A percentile compares a stretch with the other conserved stretches of the same genome.
These are phyloP conservation scores for Podosphaera aphanis DNA, from an alignment of 2,329 filamentous ascomycete species.

Conservation along the genomic window DNA sequence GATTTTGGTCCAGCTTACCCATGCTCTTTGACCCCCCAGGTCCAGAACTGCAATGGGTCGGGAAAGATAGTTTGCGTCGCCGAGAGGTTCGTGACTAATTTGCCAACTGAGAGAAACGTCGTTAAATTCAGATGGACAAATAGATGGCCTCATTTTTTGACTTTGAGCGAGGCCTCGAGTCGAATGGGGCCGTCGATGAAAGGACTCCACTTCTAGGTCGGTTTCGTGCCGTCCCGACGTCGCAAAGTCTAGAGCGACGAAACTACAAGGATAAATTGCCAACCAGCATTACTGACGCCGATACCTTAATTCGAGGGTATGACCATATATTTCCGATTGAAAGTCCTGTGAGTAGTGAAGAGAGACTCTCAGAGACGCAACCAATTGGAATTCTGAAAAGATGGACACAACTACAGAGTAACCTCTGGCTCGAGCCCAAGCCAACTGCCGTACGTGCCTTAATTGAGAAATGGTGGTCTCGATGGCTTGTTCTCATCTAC, in stretches of 20 bases:
- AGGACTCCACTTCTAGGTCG: slow-evolving; percentile 38
- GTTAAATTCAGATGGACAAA: background rate
- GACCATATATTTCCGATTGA: slow-evolving; percentile 23
- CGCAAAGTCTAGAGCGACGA: slow-evolving; percentile 14
- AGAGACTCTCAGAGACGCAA: slow-evolving; percentile 12
- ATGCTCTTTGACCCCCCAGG: no score
- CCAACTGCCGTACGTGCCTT: slow-evolving; percentile 32
- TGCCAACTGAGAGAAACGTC: no score
- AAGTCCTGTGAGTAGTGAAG: slow-evolving; percentile 17
- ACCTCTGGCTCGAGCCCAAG: slow-evolving; percentile 38
- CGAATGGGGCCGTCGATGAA: slow-evolving; percentile 25
- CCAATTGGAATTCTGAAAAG: slow-evolving; percentile 11
- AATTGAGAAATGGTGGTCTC: slow-evolving; percentile 38
- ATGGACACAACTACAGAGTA: slow-evolving; percentile 18
- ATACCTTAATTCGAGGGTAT: slow-evolving; percentile 19
- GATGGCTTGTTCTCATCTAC: slow-evolving; percentile 35
- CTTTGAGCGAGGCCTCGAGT: slow-evolving; percentile 42
- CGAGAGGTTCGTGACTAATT: no score
- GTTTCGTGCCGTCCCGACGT: slow-evolving; percentile 35
- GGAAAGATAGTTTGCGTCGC: no score
- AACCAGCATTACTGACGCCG: slow-evolving; percentile 3
- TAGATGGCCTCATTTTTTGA: slow-evolving; percentile 41
- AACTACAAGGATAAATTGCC: slow-evolving; percentile 8
- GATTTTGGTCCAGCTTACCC: no score
- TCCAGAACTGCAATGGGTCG: no score